Evolutionary conservation across 1,284 basidiomycete genomes (phyloP).

Genomic region (Marasmius tenuissimus): DNA sequence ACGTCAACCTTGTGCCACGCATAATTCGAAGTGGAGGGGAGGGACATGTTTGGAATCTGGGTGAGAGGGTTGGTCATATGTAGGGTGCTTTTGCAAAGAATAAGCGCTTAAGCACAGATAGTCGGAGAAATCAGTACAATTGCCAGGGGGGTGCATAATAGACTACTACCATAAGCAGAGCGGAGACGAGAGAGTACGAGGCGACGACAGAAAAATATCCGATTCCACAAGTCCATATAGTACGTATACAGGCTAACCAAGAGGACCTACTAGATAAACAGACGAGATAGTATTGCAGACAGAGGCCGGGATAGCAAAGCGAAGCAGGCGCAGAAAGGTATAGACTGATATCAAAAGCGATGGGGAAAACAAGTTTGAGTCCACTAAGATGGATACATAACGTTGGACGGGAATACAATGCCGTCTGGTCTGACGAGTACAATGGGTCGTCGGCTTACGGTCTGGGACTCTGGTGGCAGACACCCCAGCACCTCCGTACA

Average conservation of each 20-base stretch:
- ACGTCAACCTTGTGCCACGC: too few species aligned
- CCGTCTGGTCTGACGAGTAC: slow-evolving; percentile 88
- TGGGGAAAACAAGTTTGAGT: background rate
- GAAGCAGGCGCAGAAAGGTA: background rate
- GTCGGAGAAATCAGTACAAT: background rate
- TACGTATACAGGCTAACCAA: background rate
- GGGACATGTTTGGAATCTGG: too few species aligned
- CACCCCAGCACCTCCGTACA: slow-evolving; percentile 87
- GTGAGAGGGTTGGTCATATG: too few species aligned
- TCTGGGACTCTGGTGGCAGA: slow-evolving; percentile 65
- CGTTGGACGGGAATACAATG: slow-evolving; percentile 87
- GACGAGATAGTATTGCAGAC: background rate
- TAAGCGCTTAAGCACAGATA: too few species aligned
- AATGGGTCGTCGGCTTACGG: slow-evolving; percentile 72
- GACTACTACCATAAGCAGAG: background rate
- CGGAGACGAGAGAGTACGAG: background rate
- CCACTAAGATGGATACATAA: slow-evolving; percentile 69
- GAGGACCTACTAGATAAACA: background rate
- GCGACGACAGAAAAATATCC: background rate
- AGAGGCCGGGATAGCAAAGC: slow-evolving; percentile 4
- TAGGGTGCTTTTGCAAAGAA: too few species aligned
- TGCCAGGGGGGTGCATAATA: background rate
- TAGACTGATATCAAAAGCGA: background rate
- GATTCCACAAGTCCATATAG: background rate
- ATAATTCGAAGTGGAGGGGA: too few species aligned